Base-by-base conservation (phyloP, 305 asterid species). In the Fraxinus ornus region DNA sequence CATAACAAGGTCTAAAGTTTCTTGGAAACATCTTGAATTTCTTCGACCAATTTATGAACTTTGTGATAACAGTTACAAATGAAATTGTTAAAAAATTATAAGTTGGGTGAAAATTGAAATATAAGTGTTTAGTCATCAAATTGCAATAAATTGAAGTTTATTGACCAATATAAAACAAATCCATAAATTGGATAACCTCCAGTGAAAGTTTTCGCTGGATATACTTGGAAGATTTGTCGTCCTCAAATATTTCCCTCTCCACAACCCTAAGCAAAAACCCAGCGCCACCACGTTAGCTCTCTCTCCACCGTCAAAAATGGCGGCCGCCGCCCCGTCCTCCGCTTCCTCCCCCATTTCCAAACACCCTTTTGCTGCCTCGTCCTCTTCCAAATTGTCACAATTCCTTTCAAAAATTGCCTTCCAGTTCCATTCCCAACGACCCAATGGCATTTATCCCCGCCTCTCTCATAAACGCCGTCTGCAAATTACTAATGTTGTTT, bases 241-340 rank as follows among this genome's bases (percentile, higher is more conserved):
- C 75, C 75, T 26, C 75, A 12, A 9, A 30, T 12, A 26, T 7
- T 28, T 41, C 19, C 10, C 60, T 21, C n/a, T 19, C 1, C 57
- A 39, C 66, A 28, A 68, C 75, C 75, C 8, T 68, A 68, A 68
- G 26, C 64, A 17, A 22, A 41, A 41, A 24, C 21, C 79, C 64
- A 44, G 8, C 32, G 17, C 5, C 79, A 3, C 78, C n/a, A 19
- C 57, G 21, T 55, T 52, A 39, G 7, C 5, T 24, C 71, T 24
- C 39, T 49, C 7, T 66, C 49, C 64, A 8, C 39, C 24, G 24
- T 62, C 57, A 64, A 35, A 68, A 64, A 78, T 78, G 81, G 81
- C 81, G 76, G 76, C 81, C 81, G 71, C 76, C 70, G 36, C 64
- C 35, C 55, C 62, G 24, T 7, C 13, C 0, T 62, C 75, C 76